Evolutionary conservation across 371 early-diverging fungal species (phyloP), one percentile per base, ranked within the genome.

Genomic region (Mortierella sp.): DNA sequence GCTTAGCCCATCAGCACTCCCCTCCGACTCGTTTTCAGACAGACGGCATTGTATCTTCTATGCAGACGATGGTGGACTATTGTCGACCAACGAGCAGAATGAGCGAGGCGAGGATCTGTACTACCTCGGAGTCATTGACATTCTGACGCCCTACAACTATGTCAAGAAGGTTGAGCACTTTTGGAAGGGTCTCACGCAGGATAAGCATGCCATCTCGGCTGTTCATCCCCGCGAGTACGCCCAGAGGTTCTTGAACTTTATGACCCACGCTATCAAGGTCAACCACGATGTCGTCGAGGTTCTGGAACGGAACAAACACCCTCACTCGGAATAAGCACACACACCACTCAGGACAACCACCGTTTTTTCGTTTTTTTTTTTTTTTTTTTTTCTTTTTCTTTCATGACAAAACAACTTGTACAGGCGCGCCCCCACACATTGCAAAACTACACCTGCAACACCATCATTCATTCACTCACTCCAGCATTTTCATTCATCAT

Each of bases 41-140:
- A 87, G 94, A n/a, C 69, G 84, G 23, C 80, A 83, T 55, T 94
- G 91, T 61, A 78, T 92, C 45, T 96, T 96, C 78, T 95, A 95
- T 65, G 86, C 88, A 21, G 96, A 97, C 56, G 87, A 94, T 48
- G 98, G 98, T 49, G 98, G 98, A 2, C 91, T 93, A 63, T 80
- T 82, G 39, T 88, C 96, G 13, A 92, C 96, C 1, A 90, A 92
- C 70, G 88, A 86, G 47, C 51, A 78, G 27, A 86, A 95, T 80
- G 71, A 83, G 31, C 82, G 86, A 2, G 79, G 87, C 6, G 80
- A 89, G 49, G 84, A 89, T 49, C 82, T 97, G 8, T 97, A 97
- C 82, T 97, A 93, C 71, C 69, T 98, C 39, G 97, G 98, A 6
- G 88, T 98, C 54, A 98, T 98, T 56, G 98, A 98, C 70, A 97